Evolutionary conservation across 495 filamentous ascomycete genomes (phyloP), one percentile per base, ranked within the genome.

Genomic region (Aspergillus coremiiformis): DNA sequence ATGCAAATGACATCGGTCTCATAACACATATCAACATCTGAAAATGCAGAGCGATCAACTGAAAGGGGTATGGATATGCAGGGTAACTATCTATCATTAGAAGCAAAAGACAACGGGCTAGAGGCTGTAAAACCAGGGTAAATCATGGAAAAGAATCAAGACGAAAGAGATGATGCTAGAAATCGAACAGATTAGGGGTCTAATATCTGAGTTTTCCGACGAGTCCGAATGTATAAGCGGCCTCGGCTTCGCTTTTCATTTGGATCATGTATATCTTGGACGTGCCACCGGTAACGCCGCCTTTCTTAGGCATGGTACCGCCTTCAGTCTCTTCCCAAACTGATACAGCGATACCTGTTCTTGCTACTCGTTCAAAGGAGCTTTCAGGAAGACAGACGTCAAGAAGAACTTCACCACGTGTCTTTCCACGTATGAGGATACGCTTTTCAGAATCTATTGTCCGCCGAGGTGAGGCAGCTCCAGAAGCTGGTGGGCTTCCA

Each of bases 231-330:
- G 78, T 79, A 62, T 80, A 80, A 12, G 78, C 75, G 4, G 80
- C 76, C 53, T 83, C 80, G 9, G 77, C 78, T 59, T 83, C 80
- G 44, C 76, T 74, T 66, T 78, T 81, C 79, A 83, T 81, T 68
- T 93, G 88, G 52, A 96, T 83, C 77, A 91, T 89, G 77, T 86
- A 95, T 43, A 90, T 84, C 46, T 76, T 82, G 29, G 83, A 85
- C 53, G 78, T 80, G 9, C 85, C 86, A 4, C 75, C 78, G 15
- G 63, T 71, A 1, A 95, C 82, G 21, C 85, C 87, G 4, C 93
- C 93, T 32, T 77, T 75, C 45, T 82, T 75, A 0, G 82, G 81
- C 24, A 82, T 81, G 1, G 76, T 70, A 10, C 87, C 88, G 21
- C 85, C 87, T 20, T 83, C 74, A 35, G 84, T 76, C 61, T 93